phyloP scores from a whole-genome alignment of 2,329 filamentous ascomycete species.

The Colletotrichum sp. region DNA sequence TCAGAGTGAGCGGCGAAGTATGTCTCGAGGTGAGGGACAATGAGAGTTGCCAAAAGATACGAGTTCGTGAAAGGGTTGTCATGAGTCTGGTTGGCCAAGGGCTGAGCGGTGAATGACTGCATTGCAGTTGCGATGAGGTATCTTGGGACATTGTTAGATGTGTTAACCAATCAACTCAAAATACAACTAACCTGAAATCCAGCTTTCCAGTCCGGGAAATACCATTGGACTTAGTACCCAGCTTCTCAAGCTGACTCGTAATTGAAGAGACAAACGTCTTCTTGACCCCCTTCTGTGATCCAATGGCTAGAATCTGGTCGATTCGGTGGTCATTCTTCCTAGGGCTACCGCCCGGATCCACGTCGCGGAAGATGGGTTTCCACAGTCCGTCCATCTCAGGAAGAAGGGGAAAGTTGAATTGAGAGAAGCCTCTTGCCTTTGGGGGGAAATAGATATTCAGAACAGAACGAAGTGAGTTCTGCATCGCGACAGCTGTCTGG shows the following conservation, averaged over 20 bases:
- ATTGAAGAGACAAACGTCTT: slow-evolving; percentile 54
- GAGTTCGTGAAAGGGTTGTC: slow-evolving; percentile 62
- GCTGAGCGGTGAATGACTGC: slow-evolving; percentile 61
- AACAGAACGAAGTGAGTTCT: slow-evolving; percentile 62
- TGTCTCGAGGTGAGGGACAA: slow-evolving; percentile 65
- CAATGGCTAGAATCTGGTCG: slow-evolving; percentile 66
- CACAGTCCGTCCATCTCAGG: slow-evolving; percentile 57
- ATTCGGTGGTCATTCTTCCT: slow-evolving; percentile 40
- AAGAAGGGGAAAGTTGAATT: slow-evolving; percentile 52
- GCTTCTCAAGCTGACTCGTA: slow-evolving; percentile 56
- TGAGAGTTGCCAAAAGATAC: slow-evolving; percentile 59
- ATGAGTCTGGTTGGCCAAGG: slow-evolving; percentile 52
- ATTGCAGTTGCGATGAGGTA: slow-evolving; percentile 67
- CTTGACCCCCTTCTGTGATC: slow-evolving; percentile 59
- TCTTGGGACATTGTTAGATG: slow-evolving; percentile 35
- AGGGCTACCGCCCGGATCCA: slow-evolving; percentile 29
- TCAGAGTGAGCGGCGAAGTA: slow-evolving; percentile 59
- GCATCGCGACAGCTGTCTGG: slow-evolving; percentile 57
- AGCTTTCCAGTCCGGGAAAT: slow-evolving; percentile 58
- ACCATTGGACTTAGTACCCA: slow-evolving; percentile 56
- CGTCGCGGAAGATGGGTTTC: slow-evolving; percentile 55
- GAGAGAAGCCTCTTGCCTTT: slow-evolving; percentile 50
- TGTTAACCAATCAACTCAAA: neutral
- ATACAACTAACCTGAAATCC: slow-evolving; percentile 57
- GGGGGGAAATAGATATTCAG: slow-evolving; percentile 57